Evolutionary conservation across 495 filamentous ascomycete species (phyloP).

Genomic region (Choiromyces venosus): DNA sequence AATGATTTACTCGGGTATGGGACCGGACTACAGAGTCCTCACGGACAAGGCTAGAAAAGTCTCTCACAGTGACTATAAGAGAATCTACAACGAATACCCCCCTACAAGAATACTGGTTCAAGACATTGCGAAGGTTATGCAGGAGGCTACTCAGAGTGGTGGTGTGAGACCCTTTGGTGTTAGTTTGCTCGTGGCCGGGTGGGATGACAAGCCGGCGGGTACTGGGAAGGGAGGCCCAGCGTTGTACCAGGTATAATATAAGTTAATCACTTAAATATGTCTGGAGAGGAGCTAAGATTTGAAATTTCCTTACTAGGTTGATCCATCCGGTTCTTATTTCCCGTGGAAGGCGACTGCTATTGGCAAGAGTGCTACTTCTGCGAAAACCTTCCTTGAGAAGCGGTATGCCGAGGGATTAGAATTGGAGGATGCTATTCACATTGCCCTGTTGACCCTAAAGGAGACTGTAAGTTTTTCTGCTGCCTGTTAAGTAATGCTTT

Average conservation of each 20-base stretch:
- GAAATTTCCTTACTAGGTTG: constrained; percentile 50
- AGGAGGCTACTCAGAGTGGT: constrained; percentile 95
- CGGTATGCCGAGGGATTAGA: constrained; percentile 94
- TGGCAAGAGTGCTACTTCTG: constrained; percentile 94
- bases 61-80: constrained; percentile 98
- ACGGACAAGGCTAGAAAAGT: constrained; percentile 98
- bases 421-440: constrained; percentile 97
- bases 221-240: constrained; percentile 93
- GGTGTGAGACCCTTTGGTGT: constrained; percentile 98
- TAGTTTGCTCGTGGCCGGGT: constrained; percentile 87
- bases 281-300: constrained; percentile 4
- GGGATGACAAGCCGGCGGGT: constrained; percentile 98
- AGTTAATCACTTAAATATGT: not conserved
- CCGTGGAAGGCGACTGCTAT: constrained; percentile 99
- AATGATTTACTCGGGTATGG: constrained; percentile 99
- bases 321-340: constrained; percentile 94
- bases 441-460: constrained; percentile 94
- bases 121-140: constrained; percentile 95
- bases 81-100: constrained; percentile 99
- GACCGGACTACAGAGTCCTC: constrained; percentile 93
- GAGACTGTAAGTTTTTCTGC: constrained; percentile 56
- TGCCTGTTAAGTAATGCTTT: not conserved
- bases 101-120: constrained; percentile 97
- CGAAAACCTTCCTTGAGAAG: constrained; percentile 99
- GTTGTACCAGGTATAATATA: constrained; percentile 65